These are phyloP conservation scores for Limnanthes douglasii DNA, from an alignment of 345 rosid genomes.

Conservation along the genomic window DNA sequence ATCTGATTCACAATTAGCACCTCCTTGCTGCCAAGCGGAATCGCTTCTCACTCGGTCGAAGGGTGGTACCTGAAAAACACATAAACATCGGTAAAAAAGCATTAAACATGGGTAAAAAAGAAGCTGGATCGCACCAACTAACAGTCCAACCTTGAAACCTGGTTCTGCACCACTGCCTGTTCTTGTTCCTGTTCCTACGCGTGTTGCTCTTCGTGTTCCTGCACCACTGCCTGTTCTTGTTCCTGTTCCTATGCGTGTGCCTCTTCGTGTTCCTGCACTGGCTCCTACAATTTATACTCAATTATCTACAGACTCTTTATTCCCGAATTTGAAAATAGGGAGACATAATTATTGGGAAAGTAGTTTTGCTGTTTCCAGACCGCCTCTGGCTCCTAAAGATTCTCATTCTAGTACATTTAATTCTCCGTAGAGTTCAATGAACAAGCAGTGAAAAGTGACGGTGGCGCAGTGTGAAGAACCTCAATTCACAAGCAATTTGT, in stretches of 20 bases:
- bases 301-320: constrained; percentile 11
- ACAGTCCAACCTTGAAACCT: constrained; percentile 7
- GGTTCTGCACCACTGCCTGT: constrained; percentile 3
- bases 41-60: too few species aligned
- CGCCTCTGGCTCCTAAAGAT: constrained; percentile 6
- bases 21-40: too few species aligned
- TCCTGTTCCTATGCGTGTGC: neutral
- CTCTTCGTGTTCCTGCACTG: constrained; percentile 7
- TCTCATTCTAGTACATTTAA: constrained; percentile 11
- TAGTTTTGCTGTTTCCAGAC: too few species aligned
- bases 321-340: too few species aligned
- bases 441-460: constrained; percentile 8
- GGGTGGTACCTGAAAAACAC: too few species aligned
- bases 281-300: constrained; percentile 7
- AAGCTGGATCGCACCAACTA: constrained; percentile 2
- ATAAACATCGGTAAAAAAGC: too few species aligned
- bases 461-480: too few species aligned
- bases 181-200: constrained; percentile 3
- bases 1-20: too few species aligned
- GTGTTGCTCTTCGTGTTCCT: constrained; percentile 1
- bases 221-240: constrained; percentile 4
- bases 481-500: too few species aligned
- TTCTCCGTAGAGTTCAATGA: too few species aligned
- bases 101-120: constrained; percentile 11
- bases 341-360: too few species aligned